phyloP scores from a whole-genome alignment of 2,329 filamentous ascomycete species.

The Phialophora chinensis region DNA sequence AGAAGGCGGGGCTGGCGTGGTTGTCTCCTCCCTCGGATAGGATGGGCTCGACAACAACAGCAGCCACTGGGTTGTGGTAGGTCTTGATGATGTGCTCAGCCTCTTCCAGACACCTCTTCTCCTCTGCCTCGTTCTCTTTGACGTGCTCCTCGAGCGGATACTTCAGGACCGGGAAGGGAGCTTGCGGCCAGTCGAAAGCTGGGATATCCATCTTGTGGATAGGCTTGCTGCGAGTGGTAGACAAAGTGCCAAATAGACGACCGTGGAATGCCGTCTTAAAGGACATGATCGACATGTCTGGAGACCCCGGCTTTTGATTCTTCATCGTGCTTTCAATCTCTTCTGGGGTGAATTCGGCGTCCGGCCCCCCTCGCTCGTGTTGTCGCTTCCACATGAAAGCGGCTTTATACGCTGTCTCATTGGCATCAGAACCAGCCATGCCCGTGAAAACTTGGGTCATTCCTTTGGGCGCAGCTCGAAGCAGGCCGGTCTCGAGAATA shows the following conservation, averaged over 20 bases:
- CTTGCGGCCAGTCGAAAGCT: conserved; percentile 93
- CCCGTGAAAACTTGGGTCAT: conserved; percentile 89
- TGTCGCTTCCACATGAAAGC: conserved; percentile 92
- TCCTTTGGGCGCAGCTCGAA: conserved; percentile 82
- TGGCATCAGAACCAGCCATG: conserved; percentile 87
- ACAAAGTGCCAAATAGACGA: conserved; percentile 83
- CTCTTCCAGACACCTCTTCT: conserved; percentile 80
- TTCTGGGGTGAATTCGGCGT: conserved; percentile 78
- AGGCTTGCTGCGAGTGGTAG: conserved; percentile 88
- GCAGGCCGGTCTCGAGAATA: conserved; percentile 77
- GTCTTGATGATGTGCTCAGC: conserved; percentile 80
- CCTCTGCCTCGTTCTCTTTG: conserved; percentile 80
- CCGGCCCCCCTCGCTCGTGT: conserved; percentile 75
- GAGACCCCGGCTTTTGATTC: conserved; percentile 79
- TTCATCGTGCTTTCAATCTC: conserved; percentile 78
- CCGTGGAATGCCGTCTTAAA: conserved; percentile 92
- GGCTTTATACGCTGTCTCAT: conserved; percentile 93
- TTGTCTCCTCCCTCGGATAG: conserved; percentile 96
- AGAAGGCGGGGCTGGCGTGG: conserved; percentile 86
- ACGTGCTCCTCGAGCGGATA: conserved; percentile 83
- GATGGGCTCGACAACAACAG: conserved; percentile 85
- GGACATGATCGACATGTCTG: conserved; percentile 81
- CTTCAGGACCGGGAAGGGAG: conserved; percentile 81
- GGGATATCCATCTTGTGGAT: conserved; percentile 96
- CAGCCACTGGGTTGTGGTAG: conserved; percentile 79